Evolutionary conservation across 352 stramenopile species (phyloP).

Genomic region (Phytophthora tubulina): DNA sequence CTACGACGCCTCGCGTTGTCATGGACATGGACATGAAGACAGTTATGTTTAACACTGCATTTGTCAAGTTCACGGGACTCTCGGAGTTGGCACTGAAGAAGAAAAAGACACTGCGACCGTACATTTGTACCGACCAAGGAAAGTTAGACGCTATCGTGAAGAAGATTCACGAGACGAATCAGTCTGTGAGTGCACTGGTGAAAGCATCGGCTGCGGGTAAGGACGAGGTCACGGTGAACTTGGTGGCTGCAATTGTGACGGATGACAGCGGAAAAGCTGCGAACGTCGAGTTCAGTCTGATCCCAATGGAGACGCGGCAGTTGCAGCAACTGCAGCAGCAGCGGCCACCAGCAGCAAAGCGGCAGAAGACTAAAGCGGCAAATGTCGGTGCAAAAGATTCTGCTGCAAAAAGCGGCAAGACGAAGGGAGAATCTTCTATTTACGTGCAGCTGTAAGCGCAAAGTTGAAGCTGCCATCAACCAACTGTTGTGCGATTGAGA

Average conservation of each 20-base stretch:
- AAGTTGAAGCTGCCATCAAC: constrained; percentile 4
- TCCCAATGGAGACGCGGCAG: constrained; percentile 41
- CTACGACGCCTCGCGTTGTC: constrained; percentile 59
- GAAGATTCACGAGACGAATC: constrained; percentile 43
- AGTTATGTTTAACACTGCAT: constrained; percentile 61
- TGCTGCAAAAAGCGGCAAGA: constrained; percentile 17
- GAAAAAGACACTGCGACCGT: constrained; percentile 58
- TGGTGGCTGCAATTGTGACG: constrained; percentile 55
- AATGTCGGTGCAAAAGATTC: background rate
- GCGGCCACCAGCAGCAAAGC: constrained; percentile 8
- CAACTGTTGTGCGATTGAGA: constrained; percentile 1
- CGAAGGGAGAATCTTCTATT: constrained; percentile 31
- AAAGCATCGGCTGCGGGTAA: constrained; percentile 29
- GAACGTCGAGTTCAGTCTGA: constrained; percentile 68
- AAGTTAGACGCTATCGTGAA: constrained; percentile 53
- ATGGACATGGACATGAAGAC: constrained; percentile 61
- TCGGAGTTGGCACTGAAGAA: constrained; percentile 57
- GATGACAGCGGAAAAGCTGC: constrained; percentile 53
- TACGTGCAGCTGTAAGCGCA: constrained; percentile 33
- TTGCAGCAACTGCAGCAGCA: constrained; percentile 12
- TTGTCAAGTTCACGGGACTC: constrained; percentile 52
- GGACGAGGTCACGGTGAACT: constrained; percentile 33
- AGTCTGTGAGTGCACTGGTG: constrained; percentile 46
- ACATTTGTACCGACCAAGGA: constrained; percentile 52
- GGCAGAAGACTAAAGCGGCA: constrained; percentile 1